Base-by-base conservation (phyloP, 495 filamentous ascomycete genomes). In the Cladorrhinum samala region DNA sequence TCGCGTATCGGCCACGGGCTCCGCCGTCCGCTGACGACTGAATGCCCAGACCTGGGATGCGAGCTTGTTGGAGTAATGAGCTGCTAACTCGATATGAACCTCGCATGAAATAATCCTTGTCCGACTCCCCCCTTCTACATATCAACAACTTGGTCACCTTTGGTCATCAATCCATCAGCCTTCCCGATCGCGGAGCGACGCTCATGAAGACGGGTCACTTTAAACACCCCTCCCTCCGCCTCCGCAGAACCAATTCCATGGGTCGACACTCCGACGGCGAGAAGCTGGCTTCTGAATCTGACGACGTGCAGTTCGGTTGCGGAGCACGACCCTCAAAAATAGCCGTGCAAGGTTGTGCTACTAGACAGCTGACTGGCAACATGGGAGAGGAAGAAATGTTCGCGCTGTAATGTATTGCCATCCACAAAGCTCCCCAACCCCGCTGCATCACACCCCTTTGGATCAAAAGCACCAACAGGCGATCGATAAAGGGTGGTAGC, bases 121-220 rank as follows among this genome's bases (percentile, higher is more conserved):
- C 27, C 27, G 27, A 6, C 27, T 33, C 27, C 27, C 27, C 27
- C 11, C 27, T 11, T 6, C 27, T 11, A 33, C 11, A 11, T 40
- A 53, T 55, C 55, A n/a, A n/a, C n/a, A n/a, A n/a, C 55, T 53
- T 61, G 55, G 27, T 59, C 47, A 17, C n/a, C 17, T n/a, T n/a
- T 36, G 9, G 9, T 42, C 42, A 7, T 33, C 16, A 13, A 50
- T 17, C 47, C 48, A n/a, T n/a, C n/a, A 42, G 49, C 48, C 19
- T 49, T 49, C 54, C 58, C 58, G 55, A 58, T 61, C 52, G 33
- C 55, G 55, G 58, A 57, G 57, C 24, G n/a, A 11, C 27, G 27
- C 5, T 33, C 6, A 11, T 6, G 27, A 33, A 6, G 27, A 33
- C 11, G 27, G 13, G 24, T 25, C 24, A 24, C 24, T 14, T 16